phyloP scores from a whole-genome alignment of 208 protist genomes.

The Leishmania amazonensis region DNA sequence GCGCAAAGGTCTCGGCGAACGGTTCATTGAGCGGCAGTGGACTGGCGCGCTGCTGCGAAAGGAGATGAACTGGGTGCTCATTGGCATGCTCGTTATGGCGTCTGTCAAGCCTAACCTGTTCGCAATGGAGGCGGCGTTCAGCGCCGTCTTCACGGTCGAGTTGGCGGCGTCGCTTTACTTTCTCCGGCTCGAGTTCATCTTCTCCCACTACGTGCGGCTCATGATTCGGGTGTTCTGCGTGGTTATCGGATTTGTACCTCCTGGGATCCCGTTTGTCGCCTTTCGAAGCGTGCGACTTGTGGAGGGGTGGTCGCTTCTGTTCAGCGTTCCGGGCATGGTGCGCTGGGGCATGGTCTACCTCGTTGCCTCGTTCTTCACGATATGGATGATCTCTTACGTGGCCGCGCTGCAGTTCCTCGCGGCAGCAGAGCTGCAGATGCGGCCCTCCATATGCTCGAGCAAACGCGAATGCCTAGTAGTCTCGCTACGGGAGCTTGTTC shows the following conservation, averaged over 20 bases:
- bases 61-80: slow-evolving; percentile 60
- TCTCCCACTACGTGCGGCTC: slow-evolving; percentile 56
- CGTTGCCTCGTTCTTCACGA: slow-evolving; percentile 47
- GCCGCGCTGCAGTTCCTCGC: slow-evolving; percentile 53
- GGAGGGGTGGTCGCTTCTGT: slow-evolving; percentile 77
- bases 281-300: slow-evolving; percentile 65
- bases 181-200: slow-evolving; percentile 66
- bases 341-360: slow-evolving; percentile 64
- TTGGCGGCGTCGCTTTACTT: slow-evolving; percentile 63
- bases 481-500: slow-evolving; percentile 59
- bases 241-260: slow-evolving; percentile 64
- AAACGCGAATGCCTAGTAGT: slow-evolving; percentile 46
- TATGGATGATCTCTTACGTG: slow-evolving; percentile 83
- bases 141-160: slow-evolving; percentile 57
- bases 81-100: slow-evolving; percentile 63
- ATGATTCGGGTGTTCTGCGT: slow-evolving; percentile 65
- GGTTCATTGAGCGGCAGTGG: slow-evolving; percentile 74
- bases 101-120: slow-evolving; percentile 62
- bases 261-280: slow-evolving; percentile 55
- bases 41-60: slow-evolving; percentile 46
- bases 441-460: slow-evolving; percentile 39
- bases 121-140: slow-evolving; percentile 66
- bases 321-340: slow-evolving; percentile 68
- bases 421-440: not conserved
- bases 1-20: slow-evolving; percentile 42